Evolutionary conservation across 1,284 basidiomycete species (phyloP), one percentile per base, ranked within the genome.

Genomic region (Caloboletus firmus): DNA sequence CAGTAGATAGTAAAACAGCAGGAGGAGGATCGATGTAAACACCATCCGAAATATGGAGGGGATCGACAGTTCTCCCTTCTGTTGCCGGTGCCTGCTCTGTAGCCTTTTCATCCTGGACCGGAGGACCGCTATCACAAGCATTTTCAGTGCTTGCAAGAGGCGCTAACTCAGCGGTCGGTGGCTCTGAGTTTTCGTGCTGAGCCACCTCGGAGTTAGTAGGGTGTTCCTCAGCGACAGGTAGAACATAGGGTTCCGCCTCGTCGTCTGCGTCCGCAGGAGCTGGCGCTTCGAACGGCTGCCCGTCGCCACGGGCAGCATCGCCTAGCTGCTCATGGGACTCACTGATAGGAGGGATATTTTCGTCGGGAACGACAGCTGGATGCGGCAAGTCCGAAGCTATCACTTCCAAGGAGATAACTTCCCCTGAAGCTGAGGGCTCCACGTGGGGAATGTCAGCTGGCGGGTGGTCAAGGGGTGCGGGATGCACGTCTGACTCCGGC

Each of bases 1-100:
- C 59, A 20, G 88, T 62, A 18, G 81, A 78, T 31, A 90, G 64
- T 42, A 87, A 72, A 43, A 90, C 83, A 22, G 84, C 74, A 17
- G 87, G 87, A 44, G 87, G 87, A n/a, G 85, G 84, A 55, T 89
- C 87, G 51, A 87, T 86, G 63, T 83, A 85, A 44, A 86, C 80
- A 28, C 80, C 86, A 59, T 87, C 87, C 11, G 82, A 84, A 45
- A 85, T 83, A 66, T 85, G 83, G 62, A 84, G 82, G 9, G 83
- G 82, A 67, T 87, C 81, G 31, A 54, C 57, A 8, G 46, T 36
- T 31, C 56, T 57, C 42, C 55, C 58, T 37, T 51, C 59, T 24
- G 47, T 37, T 39, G 8, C 46, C n/a, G 46, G n/a, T 28, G 47
- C 55, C 34, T 51, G 59, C 11, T 58, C 58, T 35, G 45, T 40